Base-by-base conservation (phyloP, 2,329 filamentous ascomycete genomes). In the Aspergillus thermomutatus region DNA sequence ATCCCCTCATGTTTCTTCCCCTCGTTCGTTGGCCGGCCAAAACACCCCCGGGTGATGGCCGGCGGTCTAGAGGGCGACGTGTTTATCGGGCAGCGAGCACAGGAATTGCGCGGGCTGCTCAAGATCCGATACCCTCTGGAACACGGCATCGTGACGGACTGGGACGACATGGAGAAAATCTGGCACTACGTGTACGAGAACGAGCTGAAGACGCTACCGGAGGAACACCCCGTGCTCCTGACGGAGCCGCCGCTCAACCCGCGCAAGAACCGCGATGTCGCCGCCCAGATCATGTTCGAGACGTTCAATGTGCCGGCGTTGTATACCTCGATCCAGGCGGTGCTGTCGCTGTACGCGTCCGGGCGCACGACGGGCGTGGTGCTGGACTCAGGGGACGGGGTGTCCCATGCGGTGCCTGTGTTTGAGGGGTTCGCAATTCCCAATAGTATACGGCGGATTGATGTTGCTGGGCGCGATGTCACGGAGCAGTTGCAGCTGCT, bases 161-260 rank as follows among this genome's bases (percentile, higher is more conserved):
- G 94, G 94, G 94, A 97, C 72, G 94, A 99, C 72, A 99, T 99
- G 94, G 94, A 99, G 81, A 87, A 91, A 79, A 99, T 99, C 77
- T 99, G 94, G 94, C 90, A 95, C 69, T 94, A 96, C 71, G 92
- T 99, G 53, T 99, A 97, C 74, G 90, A 90, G 56, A 93, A 97
- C 71, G 94, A 95, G 62, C 76, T 99, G 68, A 97, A 97, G 81
- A 96, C 93, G 50, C 82, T 97, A 72, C 97, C 92, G 76, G 94
- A 99, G 83, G 94, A 99, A 88, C 94, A 99, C 76, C 94, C 94
- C 47, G 93, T 99, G 59, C 86, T 99, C 52, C 83, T 99, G 68
- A 99, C 94, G 59, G 94, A 99, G 77, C 91, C 94, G 50, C 94
- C 94, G 43, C 82, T 99, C 64, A 99, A 99, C 76, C 94, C 94